Evolutionary conservation across 2,329 filamentous ascomycete species (phyloP).

Genomic region (Diaporthe destruens): DNA sequence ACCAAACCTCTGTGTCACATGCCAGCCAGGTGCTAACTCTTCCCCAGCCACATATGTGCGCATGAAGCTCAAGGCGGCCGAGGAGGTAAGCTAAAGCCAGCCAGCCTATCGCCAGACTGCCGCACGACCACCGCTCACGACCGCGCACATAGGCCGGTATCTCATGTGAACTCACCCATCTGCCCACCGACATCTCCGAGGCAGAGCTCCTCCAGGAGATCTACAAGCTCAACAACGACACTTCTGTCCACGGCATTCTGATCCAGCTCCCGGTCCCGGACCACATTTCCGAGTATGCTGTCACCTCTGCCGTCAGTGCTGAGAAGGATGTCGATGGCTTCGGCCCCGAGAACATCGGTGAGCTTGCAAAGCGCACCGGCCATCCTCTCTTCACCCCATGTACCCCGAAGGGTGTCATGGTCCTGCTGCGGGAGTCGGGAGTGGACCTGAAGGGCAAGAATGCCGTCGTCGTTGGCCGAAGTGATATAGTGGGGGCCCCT

Average conservation of each 20-base stretch:
- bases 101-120: background rate
- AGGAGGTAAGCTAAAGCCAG: constrained; percentile 72
- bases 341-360: constrained; percentile 92
- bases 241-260: constrained; percentile 88
- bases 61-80: constrained; percentile 98
- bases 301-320: constrained; percentile 91
- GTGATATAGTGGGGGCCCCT: constrained; percentile 97
- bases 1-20: constrained; percentile 2
- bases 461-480: constrained; percentile 92
- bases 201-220: constrained; percentile 88
- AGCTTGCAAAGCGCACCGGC: constrained; percentile 95
- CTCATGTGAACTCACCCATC: constrained; percentile 85
- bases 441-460: constrained; percentile 90
- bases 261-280: constrained; percentile 92
- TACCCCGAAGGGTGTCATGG: constrained; percentile 98
- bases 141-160: constrained; percentile 80
- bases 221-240: constrained; percentile 85
- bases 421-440: constrained; percentile 84
- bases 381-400: constrained; percentile 91
- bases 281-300: constrained; percentile 88
- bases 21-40: constrained; percentile 47
- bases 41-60: constrained; percentile 91
- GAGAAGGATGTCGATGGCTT: constrained; percentile 99
- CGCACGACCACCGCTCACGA: constrained; percentile 39
- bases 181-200: constrained; percentile 84